Evolutionary conservation across 192 early-diverging fungal genomes (phyloP).

Genomic region (Martensiomyces pterosporus): DNA sequence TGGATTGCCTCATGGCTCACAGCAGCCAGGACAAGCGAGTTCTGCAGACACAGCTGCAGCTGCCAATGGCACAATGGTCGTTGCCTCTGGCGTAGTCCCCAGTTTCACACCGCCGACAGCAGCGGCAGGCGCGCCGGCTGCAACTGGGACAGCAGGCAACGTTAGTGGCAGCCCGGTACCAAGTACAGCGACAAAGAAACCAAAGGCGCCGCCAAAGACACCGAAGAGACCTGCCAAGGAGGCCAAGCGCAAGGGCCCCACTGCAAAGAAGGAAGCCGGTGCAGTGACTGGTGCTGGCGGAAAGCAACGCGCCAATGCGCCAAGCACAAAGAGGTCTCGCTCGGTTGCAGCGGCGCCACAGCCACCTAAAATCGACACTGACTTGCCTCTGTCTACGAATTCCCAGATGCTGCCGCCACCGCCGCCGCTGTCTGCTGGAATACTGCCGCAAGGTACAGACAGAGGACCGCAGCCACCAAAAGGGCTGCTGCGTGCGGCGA

Average conservation of each 20-base stretch:
- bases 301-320: neutral
- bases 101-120: neutral
- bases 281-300: neutral
- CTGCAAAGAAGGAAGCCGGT: conserved; percentile 3
- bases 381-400: too few species aligned
- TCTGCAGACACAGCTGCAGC: neutral
- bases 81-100: neutral
- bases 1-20: neutral
- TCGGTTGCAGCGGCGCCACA: neutral
- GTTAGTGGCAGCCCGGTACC: conserved; percentile 32
- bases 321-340: conserved; percentile 1
- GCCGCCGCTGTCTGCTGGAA: neutral
- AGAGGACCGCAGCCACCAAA: too few species aligned
- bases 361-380: neutral
- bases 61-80: neutral
- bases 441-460: too few species aligned
- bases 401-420: neutral
- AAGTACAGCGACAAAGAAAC: conserved; percentile 23
- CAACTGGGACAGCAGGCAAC: conserved; percentile 1
- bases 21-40: neutral
- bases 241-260: conserved; percentile 12
- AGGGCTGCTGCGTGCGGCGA: neutral
- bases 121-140: neutral
- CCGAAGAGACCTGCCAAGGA: conserved; percentile 5
- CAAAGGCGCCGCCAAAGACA: conserved; percentile 19